phyloP scores from a whole-genome alignment of 192 early-diverging fungal species.

The Coemansia sp. region DNA sequence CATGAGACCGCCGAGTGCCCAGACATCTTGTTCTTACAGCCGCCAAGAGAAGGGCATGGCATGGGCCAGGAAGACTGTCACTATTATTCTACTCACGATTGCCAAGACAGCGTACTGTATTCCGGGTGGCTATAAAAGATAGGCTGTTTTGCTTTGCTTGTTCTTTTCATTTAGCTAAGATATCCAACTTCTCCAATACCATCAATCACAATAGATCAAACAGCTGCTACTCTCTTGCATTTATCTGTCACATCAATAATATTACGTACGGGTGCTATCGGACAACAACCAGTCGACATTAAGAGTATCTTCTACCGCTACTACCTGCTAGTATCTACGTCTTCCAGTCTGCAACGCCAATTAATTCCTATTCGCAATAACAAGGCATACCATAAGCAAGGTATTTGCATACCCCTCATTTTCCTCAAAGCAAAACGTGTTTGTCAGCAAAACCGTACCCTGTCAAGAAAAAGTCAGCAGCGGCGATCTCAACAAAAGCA shows the following conservation, averaged over 20 bases:
- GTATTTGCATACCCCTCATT: not conserved
- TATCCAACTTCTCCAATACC: not conserved
- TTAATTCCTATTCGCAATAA: not conserved
- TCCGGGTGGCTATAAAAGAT: not conserved
- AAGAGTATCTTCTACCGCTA: no score
- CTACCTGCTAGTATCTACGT: no score
- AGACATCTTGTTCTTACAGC: not conserved
- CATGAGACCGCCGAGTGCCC: conserved; percentile 8
- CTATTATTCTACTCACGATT: not conserved
- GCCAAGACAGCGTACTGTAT: not conserved
- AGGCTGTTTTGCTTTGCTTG: not conserved
- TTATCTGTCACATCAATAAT: no score
- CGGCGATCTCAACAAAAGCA: no score
- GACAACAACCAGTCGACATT: no score
- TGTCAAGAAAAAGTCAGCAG: no score
- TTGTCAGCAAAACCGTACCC: not conserved
- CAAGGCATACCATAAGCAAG: not conserved
- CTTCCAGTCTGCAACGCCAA: not conserved
- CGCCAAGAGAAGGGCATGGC: not conserved
- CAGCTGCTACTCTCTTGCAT: no score
- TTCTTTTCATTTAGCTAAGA: not conserved
- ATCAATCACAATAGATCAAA: no score
- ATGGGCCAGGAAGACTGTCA: not conserved
- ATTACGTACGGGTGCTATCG: no score
- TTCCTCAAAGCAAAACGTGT: not conserved